Evolutionary conservation across 306 rosid species (phyloP), one percentile per base, ranked within the genome.

Genomic region (Nissolia schottii): DNA sequence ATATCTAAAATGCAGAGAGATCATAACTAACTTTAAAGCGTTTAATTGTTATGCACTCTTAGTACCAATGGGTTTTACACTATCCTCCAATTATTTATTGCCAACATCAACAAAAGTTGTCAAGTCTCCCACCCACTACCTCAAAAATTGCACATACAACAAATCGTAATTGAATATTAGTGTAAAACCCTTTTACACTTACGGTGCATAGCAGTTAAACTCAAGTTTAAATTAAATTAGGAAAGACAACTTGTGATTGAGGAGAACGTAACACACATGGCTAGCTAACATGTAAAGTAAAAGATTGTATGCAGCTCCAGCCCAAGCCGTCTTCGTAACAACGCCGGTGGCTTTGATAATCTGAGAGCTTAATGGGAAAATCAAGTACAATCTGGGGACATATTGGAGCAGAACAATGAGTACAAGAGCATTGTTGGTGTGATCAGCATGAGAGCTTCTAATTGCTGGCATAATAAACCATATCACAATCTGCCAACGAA

Each of bases 271-370:
- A 31, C 86, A 58, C 84, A 93, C 98, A 87, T 93, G 97, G 82
- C 98, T 93, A 31, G 96, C 98, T 70, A 93, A 77, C 98, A 91
- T 87, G 85, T 91, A 93, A 59, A 93, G 93, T 65, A 91, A 15
- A 20, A 93, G 94, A 81, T 93, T 93, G 45, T 93, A 93, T 1
- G 97, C 98, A 71, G 97, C 98, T 77, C 98, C 98, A 9, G 98
- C 96, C 97, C 97, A 93, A 27, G 98, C 98, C 0, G 96, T 91
- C 80, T 85, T 89, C 75, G 98, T 90, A 64, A 86, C 97, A 6
- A 91, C 77, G 45, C 98, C 98, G 2, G 92, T 85, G 77, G 97
- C 91, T 80, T 91, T 91, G 79, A 89, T 85, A 71, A 93, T 93
- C 85, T 93, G 94, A 70, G 92, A 79, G 61, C 96, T 93, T 66